phyloP scores from a whole-genome alignment of 768 basidiomycete species.

The Exidia glandulosa region DNA sequence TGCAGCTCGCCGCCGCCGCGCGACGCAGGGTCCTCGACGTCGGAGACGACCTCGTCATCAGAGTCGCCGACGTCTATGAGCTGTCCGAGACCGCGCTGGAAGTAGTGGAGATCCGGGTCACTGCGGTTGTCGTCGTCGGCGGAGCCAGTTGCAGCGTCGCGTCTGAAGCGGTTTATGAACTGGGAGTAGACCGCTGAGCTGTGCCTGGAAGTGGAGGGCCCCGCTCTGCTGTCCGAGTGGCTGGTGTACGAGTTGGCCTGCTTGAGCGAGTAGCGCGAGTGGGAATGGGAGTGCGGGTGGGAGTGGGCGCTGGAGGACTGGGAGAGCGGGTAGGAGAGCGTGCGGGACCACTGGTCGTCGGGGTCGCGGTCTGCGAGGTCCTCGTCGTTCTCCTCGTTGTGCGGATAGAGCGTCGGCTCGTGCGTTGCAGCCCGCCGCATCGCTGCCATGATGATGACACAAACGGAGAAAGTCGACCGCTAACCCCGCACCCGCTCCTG shows the following conservation, averaged over 20 bases:
- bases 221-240: too few species aligned
- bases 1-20: conserved; percentile 27
- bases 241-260: conserved; percentile 18
- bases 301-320: background rate
- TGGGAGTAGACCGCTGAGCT: conserved; percentile 52
- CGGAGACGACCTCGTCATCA: conserved; percentile 52
- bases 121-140: conserved; percentile 58
- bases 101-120: conserved; percentile 78
- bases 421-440: conserved; percentile 36
- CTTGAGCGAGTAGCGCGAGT: conserved; percentile 16
- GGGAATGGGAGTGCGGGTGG: background rate
- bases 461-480: background rate
- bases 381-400: conserved; percentile 41
- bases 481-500: background rate
- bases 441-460: conserved; percentile 4
- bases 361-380: conserved; percentile 22
- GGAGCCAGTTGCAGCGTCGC: conserved; percentile 43
- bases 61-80: conserved; percentile 58
- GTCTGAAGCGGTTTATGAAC: conserved; percentile 67
- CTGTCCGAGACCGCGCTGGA: conserved; percentile 57
- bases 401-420: conserved; percentile 58
- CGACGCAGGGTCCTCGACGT: background rate
- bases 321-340: background rate
- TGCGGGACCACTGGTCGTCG: conserved; percentile 24
- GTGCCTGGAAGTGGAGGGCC: conserved; percentile 12